Percentiles rank a stretch among this genome's conserved stretches.
These are phyloP conservation scores for Eucalyptus globulus DNA, from an alignment of 345 rosid species.

Conservation along the genomic window DNA sequence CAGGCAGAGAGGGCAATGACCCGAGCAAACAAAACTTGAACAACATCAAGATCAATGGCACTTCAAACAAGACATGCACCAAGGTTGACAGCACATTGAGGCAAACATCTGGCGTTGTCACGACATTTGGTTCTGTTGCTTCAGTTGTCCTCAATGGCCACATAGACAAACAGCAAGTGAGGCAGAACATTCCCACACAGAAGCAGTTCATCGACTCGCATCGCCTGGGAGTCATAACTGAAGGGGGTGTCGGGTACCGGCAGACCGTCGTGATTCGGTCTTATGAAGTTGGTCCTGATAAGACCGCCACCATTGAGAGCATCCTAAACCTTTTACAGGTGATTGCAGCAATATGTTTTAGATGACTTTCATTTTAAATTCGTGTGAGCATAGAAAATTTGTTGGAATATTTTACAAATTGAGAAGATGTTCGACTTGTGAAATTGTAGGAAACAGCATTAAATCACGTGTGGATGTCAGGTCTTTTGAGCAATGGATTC, in stretches of 20 bases:
- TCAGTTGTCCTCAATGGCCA: constrained; percentile 5
- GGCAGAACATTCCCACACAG: constrained; percentile 47
- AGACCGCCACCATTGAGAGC: constrained; percentile 49
- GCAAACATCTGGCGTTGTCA: constrained; percentile 8
- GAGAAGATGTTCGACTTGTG: neutral
- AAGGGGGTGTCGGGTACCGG: constrained; percentile 39
- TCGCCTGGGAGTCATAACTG: constrained; percentile 46
- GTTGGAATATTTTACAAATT: neutral
- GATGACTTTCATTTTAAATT: neutral
- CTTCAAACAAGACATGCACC: neutral
- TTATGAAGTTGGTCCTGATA: constrained; percentile 62
- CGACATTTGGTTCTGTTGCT: neutral
- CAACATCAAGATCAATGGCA: constrained; percentile 9
- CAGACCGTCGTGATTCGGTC: constrained; percentile 57
- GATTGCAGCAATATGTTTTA: neutral
- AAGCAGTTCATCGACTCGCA: constrained; percentile 47
- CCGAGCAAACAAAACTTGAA: constrained; percentile 8
- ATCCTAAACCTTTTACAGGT: constrained; percentile 61
- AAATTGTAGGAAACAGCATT: constrained; percentile 47
- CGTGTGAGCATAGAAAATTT: neutral
- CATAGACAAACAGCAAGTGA: constrained; percentile 6
- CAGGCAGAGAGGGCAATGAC: neutral
- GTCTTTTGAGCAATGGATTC: constrained; percentile 60
- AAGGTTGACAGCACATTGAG: neutral
- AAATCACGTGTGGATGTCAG: constrained; percentile 79